Conservation (phyloP, 257 asterid genomes). For the Solanum habrochaites region DNA sequence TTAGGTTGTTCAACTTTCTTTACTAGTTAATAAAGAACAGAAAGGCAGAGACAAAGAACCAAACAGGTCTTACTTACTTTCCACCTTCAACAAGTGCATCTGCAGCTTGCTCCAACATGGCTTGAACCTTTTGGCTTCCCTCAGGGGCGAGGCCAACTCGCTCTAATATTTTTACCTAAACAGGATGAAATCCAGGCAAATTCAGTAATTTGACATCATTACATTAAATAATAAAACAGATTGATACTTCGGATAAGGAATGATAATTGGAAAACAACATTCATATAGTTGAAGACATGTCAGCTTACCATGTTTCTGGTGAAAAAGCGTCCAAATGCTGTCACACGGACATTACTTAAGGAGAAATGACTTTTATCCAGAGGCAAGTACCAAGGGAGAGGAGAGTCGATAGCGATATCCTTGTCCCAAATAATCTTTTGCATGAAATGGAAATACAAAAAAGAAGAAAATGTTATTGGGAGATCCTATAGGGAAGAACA, state of each 20-base stretch:
- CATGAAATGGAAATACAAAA: background rate
- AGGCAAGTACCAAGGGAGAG: conserved; percentile 6
- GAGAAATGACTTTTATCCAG: conserved; percentile 4
- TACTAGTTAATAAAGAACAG: background rate
- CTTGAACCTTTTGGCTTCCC: conserved; percentile 8
- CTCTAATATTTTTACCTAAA: conserved; percentile 3
- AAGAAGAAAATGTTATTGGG: background rate
- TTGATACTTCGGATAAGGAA: background rate
- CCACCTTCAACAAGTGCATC: conserved; percentile 5
- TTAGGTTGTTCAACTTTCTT: background rate
- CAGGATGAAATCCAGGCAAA: background rate
- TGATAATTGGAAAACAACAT: background rate
- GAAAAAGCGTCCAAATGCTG: conserved; percentile 5
- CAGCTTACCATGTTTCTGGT: conserved; percentile 8
- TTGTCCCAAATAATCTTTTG: conserved; percentile 5
- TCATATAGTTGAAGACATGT: background rate
- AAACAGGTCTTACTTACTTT: background rate
- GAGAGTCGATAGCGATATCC: background rate
- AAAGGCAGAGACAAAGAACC: background rate
- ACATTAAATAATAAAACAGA: background rate
- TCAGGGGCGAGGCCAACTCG: background rate
- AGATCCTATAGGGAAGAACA: background rate
- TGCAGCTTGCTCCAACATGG: conserved; percentile 2
- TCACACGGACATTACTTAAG: background rate
- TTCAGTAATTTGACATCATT: background rate